phyloP scores from a whole-genome alignment of 257 asterid species.

The Perilla frutescens region DNA sequence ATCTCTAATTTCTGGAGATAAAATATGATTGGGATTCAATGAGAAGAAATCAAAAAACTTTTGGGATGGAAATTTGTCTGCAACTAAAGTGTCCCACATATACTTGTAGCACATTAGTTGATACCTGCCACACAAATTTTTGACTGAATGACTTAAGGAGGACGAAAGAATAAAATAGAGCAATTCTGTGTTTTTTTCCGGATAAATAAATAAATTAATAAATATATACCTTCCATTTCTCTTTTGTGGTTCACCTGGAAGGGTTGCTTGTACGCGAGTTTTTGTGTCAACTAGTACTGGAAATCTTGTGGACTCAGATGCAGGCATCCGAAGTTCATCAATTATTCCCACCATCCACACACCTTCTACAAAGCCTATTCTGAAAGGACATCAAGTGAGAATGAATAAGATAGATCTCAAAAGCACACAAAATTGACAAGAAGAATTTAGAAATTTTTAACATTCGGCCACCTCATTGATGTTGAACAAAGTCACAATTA shows the following conservation, averaged over 20 bases:
- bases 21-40: slow-evolving; percentile 61
- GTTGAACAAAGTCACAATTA: slow-evolving; percentile 10
- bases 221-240: slow-evolving; percentile 82
- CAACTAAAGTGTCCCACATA: slow-evolving; percentile 83
- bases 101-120: slow-evolving; percentile 94
- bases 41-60: slow-evolving; percentile 78
- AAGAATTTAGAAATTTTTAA: neutral
- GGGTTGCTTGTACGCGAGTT: slow-evolving; percentile 73
- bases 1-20: slow-evolving; percentile 69
- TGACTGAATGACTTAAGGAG: slow-evolving; percentile 26
- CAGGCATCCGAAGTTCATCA: slow-evolving; percentile 84
- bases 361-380: slow-evolving; percentile 82
- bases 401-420: slow-evolving; percentile 30
- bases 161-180: slow-evolving; percentile 8
- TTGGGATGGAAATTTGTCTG: slow-evolving; percentile 60
- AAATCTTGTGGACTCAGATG: slow-evolving; percentile 49
- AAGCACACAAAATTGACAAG: neutral
- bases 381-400: slow-evolving; percentile 46
- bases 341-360: slow-evolving; percentile 90
- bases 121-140: slow-evolving; percentile 61
- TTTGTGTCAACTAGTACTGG: slow-evolving; percentile 81
- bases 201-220: too few relatives aligned
- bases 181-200: too few relatives aligned
- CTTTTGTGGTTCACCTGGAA: slow-evolving; percentile 81
- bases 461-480: slow-evolving; percentile 28